Base-by-base conservation (phyloP, 2,329 filamentous ascomycete species). In the Alternaria triticina region DNA sequence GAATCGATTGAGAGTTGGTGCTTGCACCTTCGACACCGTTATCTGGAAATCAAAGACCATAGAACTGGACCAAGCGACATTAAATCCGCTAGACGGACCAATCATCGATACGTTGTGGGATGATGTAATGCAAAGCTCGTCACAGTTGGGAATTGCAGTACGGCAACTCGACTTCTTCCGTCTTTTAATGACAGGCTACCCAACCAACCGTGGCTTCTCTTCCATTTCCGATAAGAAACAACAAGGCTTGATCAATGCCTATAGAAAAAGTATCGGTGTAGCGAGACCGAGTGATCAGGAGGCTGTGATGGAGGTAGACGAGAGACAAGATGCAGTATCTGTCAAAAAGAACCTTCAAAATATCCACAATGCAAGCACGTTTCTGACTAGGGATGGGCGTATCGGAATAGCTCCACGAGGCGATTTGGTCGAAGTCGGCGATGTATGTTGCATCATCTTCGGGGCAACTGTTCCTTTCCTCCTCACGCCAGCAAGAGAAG, bases 1-100 rank as follows among this genome's bases (percentile, higher is more conserved):
- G 8, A n/a, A 1, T 1, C 0, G 2, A 0, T 20, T 50, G 17
- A 30, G 0, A 0, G 1, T 30, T 2, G 11, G n/a, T 1, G 11
- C 25, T 5, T 15, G 4, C 4, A 9, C 11, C 0, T 50, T 50
- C 12, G 47, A 50, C 10, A 30, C 12, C 8, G 27, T 50, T 1
- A 1, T 30, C 0, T 30, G 46, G 46, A n/a, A n/a, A n/a, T n/a
- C n/a, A n/a, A n/a, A n/a, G n/a, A n/a, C n/a, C n/a, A n/a, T n/a
- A n/a, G n/a, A n/a, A n/a, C n/a, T n/a, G n/a, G n/a, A n/a, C n/a
- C n/a, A n/a, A n/a, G n/a, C n/a, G n/a, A n/a, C n/a, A n/a, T n/a
- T n/a, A n/a, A n/a, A n/a, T n/a, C n/a, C n/a, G n/a, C n/a, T n/a
- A n/a, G n/a, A n/a, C n/a, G n/a, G n/a, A n/a, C n/a, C n/a, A n/a